A percentile compares a stretch with the other conserved stretches of the same genome.
phyloP scores from a whole-genome alignment of 2,329 filamentous ascomycete genomes.

The Fonsecaea nubica region DNA sequence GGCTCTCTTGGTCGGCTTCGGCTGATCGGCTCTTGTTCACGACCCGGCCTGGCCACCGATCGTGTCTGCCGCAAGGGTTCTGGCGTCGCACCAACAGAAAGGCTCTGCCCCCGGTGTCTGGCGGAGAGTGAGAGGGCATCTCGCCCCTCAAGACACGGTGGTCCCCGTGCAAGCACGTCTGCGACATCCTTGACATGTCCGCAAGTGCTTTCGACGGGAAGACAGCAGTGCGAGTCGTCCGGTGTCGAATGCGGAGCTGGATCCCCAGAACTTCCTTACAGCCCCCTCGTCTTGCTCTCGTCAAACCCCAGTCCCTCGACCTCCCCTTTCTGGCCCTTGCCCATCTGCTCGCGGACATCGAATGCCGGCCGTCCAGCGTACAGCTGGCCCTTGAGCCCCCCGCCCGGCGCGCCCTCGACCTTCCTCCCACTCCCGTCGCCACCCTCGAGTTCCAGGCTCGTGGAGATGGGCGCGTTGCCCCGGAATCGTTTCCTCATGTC shows the following conservation, averaged over 20 bases:
- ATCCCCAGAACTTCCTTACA: constrained; percentile 39
- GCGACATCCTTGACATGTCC: background rate
- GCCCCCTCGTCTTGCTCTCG: constrained; percentile 55
- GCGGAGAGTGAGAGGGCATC: background rate
- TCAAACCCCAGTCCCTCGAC: constrained; percentile 48
- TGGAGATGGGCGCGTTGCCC: constrained; percentile 84
- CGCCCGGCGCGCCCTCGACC: background rate
- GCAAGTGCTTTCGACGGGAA: background rate
- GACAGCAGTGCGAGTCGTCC: background rate
- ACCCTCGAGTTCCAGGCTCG: constrained; percentile 68
- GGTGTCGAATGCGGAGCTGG: background rate
- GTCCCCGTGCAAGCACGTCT: background rate
- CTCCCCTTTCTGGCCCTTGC: constrained; percentile 62
- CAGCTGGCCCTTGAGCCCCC: constrained; percentile 59
- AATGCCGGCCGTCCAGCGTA: constrained; percentile 80
- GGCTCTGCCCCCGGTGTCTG: background rate
- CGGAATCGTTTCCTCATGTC: constrained; percentile 99
- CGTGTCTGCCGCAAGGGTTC: background rate
- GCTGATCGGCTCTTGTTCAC: background rate
- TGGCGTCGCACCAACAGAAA: background rate
- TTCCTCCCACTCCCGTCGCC: constrained; percentile 52
- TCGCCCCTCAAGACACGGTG: background rate
- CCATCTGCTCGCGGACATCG: constrained; percentile 70
- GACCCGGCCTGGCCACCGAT: background rate
- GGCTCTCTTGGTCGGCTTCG: background rate